Conservation (phyloP, 2,329 filamentous ascomycete genomes). For the Hymenoscyphus fraxineus region DNA sequence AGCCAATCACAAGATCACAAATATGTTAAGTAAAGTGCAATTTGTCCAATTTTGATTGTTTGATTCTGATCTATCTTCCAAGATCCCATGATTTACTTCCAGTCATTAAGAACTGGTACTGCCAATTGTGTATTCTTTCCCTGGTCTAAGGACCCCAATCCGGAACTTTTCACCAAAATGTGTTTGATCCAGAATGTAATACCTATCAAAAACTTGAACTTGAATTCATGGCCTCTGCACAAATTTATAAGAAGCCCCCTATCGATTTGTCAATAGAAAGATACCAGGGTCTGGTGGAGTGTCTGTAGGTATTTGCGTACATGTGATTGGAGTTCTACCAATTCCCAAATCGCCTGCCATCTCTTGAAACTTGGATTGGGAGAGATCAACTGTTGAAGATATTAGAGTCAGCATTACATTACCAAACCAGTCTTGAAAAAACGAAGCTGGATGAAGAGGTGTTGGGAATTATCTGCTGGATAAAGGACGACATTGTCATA, state of each 20-base stretch:
- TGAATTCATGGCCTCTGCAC: not conserved
- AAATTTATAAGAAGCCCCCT: not conserved
- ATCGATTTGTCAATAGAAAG: not conserved
- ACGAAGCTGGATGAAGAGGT: no score
- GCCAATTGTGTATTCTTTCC: not conserved
- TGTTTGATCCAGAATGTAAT: conserved; percentile 2
- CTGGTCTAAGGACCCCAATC: not conserved
- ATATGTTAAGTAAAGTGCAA: not conserved
- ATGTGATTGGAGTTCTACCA: not conserved
- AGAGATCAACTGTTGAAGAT: not conserved
- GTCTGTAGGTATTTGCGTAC: not conserved
- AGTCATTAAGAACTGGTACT: not conserved
- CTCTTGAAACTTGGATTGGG: not conserved
- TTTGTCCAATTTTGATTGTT: not conserved
- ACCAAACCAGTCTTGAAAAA: no score
- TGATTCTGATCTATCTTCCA: not conserved
- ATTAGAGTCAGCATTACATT: no score
- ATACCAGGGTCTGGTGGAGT: no score
- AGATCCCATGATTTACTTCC: not conserved
- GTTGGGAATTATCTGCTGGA: no score
- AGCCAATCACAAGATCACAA: not conserved
- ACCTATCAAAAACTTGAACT: not conserved
- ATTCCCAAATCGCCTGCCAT: not conserved
- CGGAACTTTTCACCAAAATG: not conserved
- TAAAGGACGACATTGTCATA: no score